Evolutionary conservation across 23 red algal species (phyloP).

Genomic region (Rhodosorus marinus): DNA sequence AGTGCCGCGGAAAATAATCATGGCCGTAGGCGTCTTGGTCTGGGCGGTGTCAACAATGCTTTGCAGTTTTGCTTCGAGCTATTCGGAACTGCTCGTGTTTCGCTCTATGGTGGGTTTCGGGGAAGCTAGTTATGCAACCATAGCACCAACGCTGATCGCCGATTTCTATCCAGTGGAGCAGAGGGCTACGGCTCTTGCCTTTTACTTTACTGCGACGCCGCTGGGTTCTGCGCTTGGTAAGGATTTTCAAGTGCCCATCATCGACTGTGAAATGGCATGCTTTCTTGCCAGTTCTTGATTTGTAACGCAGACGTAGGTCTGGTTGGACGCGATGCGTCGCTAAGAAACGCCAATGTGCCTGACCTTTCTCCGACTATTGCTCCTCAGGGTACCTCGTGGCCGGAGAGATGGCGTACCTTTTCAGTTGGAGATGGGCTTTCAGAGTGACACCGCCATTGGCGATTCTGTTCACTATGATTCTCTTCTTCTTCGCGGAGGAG

Average conservation of each 20-base stretch:
- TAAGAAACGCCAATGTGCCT: no score
- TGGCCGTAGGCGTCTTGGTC: constrained; percentile 25
- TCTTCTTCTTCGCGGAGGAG: constrained; percentile 23
- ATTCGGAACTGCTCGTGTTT: constrained; percentile 43
- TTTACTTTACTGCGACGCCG: constrained; percentile 34
- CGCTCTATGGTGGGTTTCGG: constrained; percentile 58
- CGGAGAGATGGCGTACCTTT: constrained; percentile 30
- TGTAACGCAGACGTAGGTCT: no score
- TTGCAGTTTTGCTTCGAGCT: constrained; percentile 22
- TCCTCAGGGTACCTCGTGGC: constrained; percentile 60
- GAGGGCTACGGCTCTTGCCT: constrained; percentile 30
- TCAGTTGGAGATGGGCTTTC: constrained; percentile 62
- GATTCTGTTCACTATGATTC: constrained; percentile 16
- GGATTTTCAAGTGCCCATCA: no score
- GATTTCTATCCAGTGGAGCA: constrained; percentile 52
- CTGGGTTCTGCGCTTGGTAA: constrained; percentile 40
- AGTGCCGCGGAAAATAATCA: constrained; percentile 17
- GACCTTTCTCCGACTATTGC: no score
- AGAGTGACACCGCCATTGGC: constrained; percentile 37
- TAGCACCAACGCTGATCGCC: constrained; percentile 58
- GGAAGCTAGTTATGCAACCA: constrained; percentile 43
- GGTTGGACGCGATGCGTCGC: no score
- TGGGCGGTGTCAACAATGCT: constrained; percentile 29
- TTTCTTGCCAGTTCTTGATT: no score
- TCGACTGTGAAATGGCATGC: no score